Percentiles rank a stretch among this genome's conserved stretches.
phyloP scores from a whole-genome alignment of 2,329 filamentous ascomycete genomes.

The Simplicillium aogashimaense region DNA sequence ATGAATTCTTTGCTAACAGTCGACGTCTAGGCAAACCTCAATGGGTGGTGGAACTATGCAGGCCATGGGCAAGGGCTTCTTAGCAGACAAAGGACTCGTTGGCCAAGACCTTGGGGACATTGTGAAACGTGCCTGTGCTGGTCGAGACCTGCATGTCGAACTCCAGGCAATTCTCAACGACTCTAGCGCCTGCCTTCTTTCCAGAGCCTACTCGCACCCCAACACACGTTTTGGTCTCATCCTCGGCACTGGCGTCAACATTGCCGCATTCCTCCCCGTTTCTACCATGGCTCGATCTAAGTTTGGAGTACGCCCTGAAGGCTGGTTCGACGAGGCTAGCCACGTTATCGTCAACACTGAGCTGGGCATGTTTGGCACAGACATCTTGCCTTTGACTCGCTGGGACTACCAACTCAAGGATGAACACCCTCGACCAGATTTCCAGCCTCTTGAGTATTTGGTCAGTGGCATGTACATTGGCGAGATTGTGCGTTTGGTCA shows the following conservation, averaged over 20 bases:
- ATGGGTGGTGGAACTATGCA: slow-evolving; percentile 47
- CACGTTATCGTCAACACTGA: slow-evolving; percentile 61
- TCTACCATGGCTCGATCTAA: slow-evolving; percentile 43
- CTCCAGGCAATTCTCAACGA: slow-evolving; percentile 57
- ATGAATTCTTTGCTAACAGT: slow-evolving; percentile 12
- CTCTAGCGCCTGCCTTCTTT: slow-evolving; percentile 55
- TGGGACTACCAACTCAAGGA: slow-evolving; percentile 49
- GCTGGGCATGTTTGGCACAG: slow-evolving; percentile 55
- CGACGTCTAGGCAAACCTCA: slow-evolving; percentile 47
- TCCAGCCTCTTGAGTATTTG: slow-evolving; percentile 53
- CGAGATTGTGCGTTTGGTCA: slow-evolving; percentile 48
- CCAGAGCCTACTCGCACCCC: slow-evolving; percentile 48
- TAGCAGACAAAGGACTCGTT: slow-evolving; percentile 45
- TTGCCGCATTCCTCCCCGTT: slow-evolving; percentile 54
- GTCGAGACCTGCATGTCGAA: slow-evolving; percentile 40
- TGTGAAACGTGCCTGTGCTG: slow-evolving; percentile 42
- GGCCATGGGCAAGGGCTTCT: slow-evolving; percentile 58
- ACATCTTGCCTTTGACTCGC: slow-evolving; percentile 46
- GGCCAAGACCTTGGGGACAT: slow-evolving; percentile 52
- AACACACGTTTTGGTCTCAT: slow-evolving; percentile 55
- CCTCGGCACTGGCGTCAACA: slow-evolving; percentile 57
- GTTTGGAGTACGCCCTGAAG: slow-evolving; percentile 42
- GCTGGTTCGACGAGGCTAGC: slow-evolving; percentile 47
- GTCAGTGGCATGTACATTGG: slow-evolving; percentile 58
- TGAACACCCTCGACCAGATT: slow-evolving; percentile 44